Base-by-base conservation (phyloP, 2,329 filamentous ascomycete genomes). In the Diplocarpon rosae region DNA sequence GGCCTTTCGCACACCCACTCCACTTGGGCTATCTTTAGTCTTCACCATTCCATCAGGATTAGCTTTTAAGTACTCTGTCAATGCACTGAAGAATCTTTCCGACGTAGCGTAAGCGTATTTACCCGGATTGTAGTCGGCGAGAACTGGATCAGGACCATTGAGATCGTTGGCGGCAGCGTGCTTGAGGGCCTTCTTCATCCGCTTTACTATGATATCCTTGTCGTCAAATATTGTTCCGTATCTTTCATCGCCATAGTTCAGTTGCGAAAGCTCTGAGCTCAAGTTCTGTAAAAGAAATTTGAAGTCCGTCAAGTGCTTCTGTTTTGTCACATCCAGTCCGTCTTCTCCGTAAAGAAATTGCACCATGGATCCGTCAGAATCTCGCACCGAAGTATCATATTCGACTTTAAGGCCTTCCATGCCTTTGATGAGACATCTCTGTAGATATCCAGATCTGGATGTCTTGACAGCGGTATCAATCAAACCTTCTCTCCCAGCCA, bases 401-500 rank as follows among this genome's bases (percentile, higher is more conserved):
- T 89, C 80, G 2, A 94, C 88, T 57, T 80, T 83, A 35, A 96
- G 72, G 3, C 92, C 92, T 65, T 98, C 92, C 84, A 98, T 93
- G 50, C 92, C 92, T 69, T 98, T 98, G 69, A 98, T 93, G 51
- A 98, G 74, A 73, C 92, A 98, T 61, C 93, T 76, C 63, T 98
- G 92, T 41, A 98, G 71, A 62, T 98, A 98, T 49, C 92, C 93
- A 24, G 92, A 96, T 60, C 92, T 83, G 9, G 90, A 94, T 1
- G 92, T 98, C 69, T 98, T 98, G 64, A 98, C 92, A 52, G 92
- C 92, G 15, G 92, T 98, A 74, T 98, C 92, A 61, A 98, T 98
- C 53, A 98, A 71, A 71, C 92, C 92, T 73, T 98, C 93, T 68
- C 92, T 80, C 57, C 93, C 93, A 60, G 90, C 92, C 93, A 98